phyloP scores from a whole-genome alignment of 1,284 basidiomycete genomes.

The Trichosporon sp. region DNA sequence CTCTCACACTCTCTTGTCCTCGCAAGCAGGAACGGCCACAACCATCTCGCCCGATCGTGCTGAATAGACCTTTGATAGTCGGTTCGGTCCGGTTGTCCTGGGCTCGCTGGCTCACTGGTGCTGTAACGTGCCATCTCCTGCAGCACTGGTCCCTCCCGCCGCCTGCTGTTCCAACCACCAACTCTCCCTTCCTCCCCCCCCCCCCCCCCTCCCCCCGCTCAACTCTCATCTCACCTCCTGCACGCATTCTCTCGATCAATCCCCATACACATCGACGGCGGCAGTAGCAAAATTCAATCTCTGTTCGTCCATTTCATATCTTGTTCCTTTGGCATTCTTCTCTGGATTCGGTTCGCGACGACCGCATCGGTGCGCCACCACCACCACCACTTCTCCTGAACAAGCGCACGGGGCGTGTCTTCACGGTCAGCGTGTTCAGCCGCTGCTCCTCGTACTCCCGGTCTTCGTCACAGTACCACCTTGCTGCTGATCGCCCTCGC shows the following conservation, averaged over 20 bases:
- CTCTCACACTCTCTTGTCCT: slow-evolving; percentile 6
- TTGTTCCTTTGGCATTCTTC: background rate
- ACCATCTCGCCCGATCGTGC: background rate
- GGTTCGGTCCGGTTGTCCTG: background rate
- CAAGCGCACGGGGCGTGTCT: slow-evolving; percentile 15
- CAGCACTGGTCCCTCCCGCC: slow-evolving; percentile 18
- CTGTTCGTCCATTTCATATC: slow-evolving; percentile 4
- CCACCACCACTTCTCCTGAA: slow-evolving; percentile 7
- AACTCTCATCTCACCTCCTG: background rate
- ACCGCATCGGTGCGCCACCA: slow-evolving; percentile 15
- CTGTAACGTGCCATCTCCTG: slow-evolving; percentile 11
- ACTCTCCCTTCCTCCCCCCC: slow-evolving; percentile 9
- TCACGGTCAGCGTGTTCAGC: slow-evolving; percentile 12
- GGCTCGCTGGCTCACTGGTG: background rate
- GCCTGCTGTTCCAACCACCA: slow-evolving; percentile 21
- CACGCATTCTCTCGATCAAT: background rate
- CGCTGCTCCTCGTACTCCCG: slow-evolving; percentile 9
- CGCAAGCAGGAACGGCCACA: slow-evolving; percentile 2
- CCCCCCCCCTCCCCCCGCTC: too few species aligned
- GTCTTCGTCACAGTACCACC: background rate
- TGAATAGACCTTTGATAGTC: background rate
- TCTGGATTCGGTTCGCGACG: background rate
- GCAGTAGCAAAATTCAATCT: background rate
- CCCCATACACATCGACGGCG: background rate
- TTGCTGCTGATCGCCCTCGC: slow-evolving; percentile 5